Evolutionary conservation across 2,329 filamentous ascomycete genomes (phyloP), one percentile per base, ranked within the genome.

Genomic region (Cadophora luteo-olivacea): DNA sequence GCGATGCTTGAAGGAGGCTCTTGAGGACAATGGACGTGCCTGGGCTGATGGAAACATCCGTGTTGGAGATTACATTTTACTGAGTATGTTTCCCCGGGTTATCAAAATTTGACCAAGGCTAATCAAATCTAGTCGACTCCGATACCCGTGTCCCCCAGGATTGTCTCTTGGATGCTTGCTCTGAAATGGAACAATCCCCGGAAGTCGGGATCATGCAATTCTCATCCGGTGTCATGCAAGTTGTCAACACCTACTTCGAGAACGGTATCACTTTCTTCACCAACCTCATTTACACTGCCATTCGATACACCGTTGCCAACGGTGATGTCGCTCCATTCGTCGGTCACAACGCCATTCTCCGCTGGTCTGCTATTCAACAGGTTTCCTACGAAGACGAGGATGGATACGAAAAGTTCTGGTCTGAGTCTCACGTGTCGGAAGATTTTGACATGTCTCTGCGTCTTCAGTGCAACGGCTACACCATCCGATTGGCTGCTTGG

Each of bases 11-110:
- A 85, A 87, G 72, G 86, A 91, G 68, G 86, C 91, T 22, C 84
- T 94, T 48, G 85, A 89, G 58, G 87, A 89, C 61, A 84, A 92
- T 67, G 88, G 89, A 22, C 87, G 90, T 33, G 91, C 91, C 33
- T 92, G 91, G 91, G 92, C 92, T 22, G 92, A 93, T 77, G 93
- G 93, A 70, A 94, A 96, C 79, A 91, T 97, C 73, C 92, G 93
- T 63, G 84, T 97, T 25, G 93, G 93, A 66, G 93, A 97, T 80
- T 94, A 94, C 79, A 92, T 94, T 69, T 82, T 92, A 38, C 82
- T 94, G 69, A 91, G 79, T 81, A 76, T 72, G 78, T 73, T 22
- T 54, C 24, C n/a, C 16, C 5, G 12, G 9, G 19, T 45, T 16
- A 19, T 22, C 11, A 11, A 2, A 25, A 24, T 52, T 9, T 5